Evolutionary conservation across 2,329 filamentous ascomycete species (phyloP).

Genomic region (Claviceps sorghi): DNA sequence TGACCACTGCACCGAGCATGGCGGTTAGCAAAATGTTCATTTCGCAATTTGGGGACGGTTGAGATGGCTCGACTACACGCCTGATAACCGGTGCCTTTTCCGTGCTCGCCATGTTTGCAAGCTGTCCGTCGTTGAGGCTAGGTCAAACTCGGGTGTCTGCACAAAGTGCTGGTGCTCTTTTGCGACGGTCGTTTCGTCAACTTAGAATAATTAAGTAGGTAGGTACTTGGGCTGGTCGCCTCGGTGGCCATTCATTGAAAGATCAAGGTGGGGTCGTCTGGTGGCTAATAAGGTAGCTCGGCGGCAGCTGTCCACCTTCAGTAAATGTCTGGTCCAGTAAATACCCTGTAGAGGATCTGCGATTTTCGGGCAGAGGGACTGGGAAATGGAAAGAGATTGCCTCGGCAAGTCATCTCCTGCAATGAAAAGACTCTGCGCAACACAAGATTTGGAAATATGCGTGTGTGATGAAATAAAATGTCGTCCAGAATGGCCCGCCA

Average conservation of each 20-base stretch:
- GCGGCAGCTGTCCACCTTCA: neutral
- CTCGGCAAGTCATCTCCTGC: too few relatives aligned
- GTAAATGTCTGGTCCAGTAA: neutral
- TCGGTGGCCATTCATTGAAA: slow-evolving; percentile 11
- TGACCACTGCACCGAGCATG: slow-evolving; percentile 15
- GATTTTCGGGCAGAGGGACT: neutral
- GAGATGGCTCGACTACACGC: slow-evolving; percentile 13
- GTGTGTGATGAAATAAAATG: too few relatives aligned
- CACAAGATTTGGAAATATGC: too few relatives aligned
- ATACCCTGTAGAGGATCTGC: neutral
- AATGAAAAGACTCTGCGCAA: too few relatives aligned
- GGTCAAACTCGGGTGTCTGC: slow-evolving; percentile 12
- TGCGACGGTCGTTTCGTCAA: slow-evolving; percentile 18
- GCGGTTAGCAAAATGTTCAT: neutral
- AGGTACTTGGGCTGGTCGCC: slow-evolving; percentile 12
- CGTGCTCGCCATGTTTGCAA: slow-evolving; percentile 25
- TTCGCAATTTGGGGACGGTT: neutral
- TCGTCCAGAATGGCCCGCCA: too few relatives aligned
- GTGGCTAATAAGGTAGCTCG: neutral
- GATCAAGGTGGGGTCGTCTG: slow-evolving; percentile 15
- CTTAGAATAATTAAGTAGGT: too few relatives aligned
- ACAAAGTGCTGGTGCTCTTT: slow-evolving; percentile 16
- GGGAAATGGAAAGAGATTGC: too few relatives aligned
- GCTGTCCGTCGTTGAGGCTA: slow-evolving; percentile 10
- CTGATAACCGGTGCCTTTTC: slow-evolving; percentile 22